Evolutionary conservation across 345 rosid genomes (phyloP), one percentile per base, ranked within the genome.

Genomic region (Adansonia digitata): DNA sequence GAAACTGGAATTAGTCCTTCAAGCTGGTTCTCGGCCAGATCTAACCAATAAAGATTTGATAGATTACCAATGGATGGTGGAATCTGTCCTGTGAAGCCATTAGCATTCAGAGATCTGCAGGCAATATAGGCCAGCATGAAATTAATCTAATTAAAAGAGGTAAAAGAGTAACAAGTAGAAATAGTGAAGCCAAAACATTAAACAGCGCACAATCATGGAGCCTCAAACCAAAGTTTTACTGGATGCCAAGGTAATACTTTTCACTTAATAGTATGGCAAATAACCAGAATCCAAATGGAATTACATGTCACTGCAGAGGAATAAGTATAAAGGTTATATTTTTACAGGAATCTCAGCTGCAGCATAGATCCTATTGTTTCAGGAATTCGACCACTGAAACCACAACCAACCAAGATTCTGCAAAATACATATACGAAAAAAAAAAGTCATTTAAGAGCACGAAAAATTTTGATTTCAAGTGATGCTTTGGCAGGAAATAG

Each of bases 1-100:
- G 99, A 96, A 26, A 96, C 91, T 27, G 99, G 99, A 68, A 95
- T 84, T 1, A 69, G 6, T 68, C 98, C 99, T 12, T 74, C 84
- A 7, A 95, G 86, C 77, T 76, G 81, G 84, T 95, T 95, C 74
- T 90, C 94, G 42, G 94, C 90, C 39, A 95, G 82, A 80, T 95
- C 99, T 52, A 95, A 81, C 98, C 92, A 95, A 78, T 88, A 85
- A 18, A 95, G 97, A 0, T 78, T 84, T 0, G 85, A 65, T 49
- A 91, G 86, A 35, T 68, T 85, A 22, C 98, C 99, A 12, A 95
- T 85, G 57, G 97, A 82, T 49, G 88, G 77, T 0, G 99, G 99
- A 66, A 95, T 89, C 49, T 11, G 7, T 64, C 99, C 99, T 61
- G 45, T 86, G 78, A 95, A 91, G 66, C 77, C 24, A 84, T 95